phyloP scores from a whole-genome alignment of 352 stramenopile genomes.

The Pythium dissimile region DNA sequence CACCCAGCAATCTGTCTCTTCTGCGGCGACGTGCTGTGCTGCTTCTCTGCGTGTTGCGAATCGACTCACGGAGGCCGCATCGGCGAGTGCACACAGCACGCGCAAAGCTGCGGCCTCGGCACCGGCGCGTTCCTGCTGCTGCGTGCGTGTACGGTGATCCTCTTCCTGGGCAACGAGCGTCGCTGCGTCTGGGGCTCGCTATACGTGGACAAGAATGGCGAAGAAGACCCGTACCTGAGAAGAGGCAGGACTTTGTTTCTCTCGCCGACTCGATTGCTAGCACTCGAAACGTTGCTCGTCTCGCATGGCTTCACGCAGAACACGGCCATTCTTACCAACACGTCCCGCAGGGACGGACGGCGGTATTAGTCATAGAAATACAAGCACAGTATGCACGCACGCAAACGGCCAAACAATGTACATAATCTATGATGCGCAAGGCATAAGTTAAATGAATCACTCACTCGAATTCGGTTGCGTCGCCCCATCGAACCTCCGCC shows the following conservation, averaged over 20 bases:
- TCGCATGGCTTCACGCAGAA: constrained; percentile 74
- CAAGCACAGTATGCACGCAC: background rate
- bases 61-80: constrained; percentile 39
- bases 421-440: background rate
- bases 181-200: constrained; percentile 81
- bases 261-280: constrained; percentile 42
- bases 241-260: constrained; percentile 75
- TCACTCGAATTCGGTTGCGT: constrained; percentile 7
- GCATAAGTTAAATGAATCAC: background rate
- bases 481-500: constrained; percentile 6
- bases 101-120: constrained; percentile 57
- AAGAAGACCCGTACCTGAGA: constrained; percentile 80
- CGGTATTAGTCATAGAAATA: constrained; percentile 42
- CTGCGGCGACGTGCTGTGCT: constrained; percentile 73
- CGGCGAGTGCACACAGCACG: constrained; percentile 76
- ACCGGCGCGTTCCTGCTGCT: constrained; percentile 64
- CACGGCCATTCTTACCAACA: constrained; percentile 76
- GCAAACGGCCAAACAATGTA: background rate
- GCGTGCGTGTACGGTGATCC: constrained; percentile 74
- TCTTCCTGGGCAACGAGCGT: constrained; percentile 79
- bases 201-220: constrained; percentile 84
- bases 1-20: constrained; percentile 77
- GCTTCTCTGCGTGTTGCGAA: constrained; percentile 71
- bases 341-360: constrained; percentile 63
- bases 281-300: constrained; percentile 68